Evolutionary conservation across 805 yeast genomes (phyloP).

Genomic region (Suhomyces kilbournensis): DNA sequence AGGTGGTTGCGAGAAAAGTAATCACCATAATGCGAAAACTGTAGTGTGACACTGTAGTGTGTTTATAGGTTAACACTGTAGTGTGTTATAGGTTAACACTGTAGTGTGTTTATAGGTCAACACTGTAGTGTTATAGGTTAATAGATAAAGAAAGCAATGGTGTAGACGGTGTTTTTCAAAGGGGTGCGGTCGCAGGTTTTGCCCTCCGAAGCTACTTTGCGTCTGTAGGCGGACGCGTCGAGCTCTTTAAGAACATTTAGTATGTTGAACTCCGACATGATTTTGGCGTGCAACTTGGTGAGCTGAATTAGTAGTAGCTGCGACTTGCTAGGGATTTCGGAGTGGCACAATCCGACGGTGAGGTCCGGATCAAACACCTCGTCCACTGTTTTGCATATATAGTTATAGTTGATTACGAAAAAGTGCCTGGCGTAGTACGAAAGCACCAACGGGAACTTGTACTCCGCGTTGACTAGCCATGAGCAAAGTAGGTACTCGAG

Average conservation of each 20-base stretch:
- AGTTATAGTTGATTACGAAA: constrained; percentile 16
- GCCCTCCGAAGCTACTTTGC: neutral
- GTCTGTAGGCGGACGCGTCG: constrained; percentile 2
- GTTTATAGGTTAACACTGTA: too few relatives aligned
- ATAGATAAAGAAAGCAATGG: neutral
- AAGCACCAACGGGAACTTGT: constrained; percentile 20
- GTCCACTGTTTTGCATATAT: constrained; percentile 6
- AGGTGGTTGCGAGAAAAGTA: neutral
- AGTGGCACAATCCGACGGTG: neutral
- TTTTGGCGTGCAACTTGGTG: constrained; percentile 8
- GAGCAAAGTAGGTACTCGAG: constrained; percentile 19
- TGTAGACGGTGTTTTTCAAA: neutral
- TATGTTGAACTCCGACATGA: constrained; percentile 8
- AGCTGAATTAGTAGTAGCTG: constrained; percentile 4
- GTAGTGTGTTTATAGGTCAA: too few relatives aligned
- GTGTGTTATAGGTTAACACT: too few relatives aligned
- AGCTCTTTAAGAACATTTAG: constrained; percentile 7
- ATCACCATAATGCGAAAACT: too few relatives aligned
- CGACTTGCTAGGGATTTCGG: neutral
- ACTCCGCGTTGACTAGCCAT: constrained; percentile 20
- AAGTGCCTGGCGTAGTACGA: constrained; percentile 22
- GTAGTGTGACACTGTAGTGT: too few relatives aligned
- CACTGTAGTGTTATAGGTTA: too few relatives aligned
- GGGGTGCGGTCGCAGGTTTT: neutral
- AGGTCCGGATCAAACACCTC: constrained; percentile 8